These are phyloP conservation scores for Melampsora abietis-canadensis DNA, from an alignment of 1,284 basidiomycete species.

Conservation along the genomic window DNA sequence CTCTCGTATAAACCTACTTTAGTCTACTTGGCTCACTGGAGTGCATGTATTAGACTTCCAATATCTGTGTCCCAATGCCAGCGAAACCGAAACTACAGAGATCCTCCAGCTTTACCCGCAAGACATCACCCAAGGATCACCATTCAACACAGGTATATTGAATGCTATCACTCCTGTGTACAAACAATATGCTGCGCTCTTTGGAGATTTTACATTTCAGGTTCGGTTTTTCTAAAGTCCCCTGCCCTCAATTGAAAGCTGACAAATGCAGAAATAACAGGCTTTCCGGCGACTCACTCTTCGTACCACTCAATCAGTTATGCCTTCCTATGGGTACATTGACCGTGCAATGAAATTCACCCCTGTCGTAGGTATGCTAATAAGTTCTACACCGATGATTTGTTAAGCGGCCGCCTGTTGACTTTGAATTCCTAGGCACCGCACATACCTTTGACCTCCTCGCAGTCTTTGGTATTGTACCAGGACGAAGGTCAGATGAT, in stretches of 20 bases:
- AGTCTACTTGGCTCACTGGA: no score
- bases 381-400: no score
- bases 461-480: neutral
- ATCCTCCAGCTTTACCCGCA: slow-evolving; percentile 3
- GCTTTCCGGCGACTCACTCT: no score
- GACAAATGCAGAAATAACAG: no score
- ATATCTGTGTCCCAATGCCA: neutral
- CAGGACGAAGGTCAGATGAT: neutral
- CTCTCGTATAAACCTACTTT: no score
- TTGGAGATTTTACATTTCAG: slow-evolving; percentile 9
- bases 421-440: neutral
- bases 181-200: slow-evolving; percentile 13
- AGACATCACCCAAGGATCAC: slow-evolving; percentile 1
- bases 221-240: neutral
- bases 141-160: neutral
- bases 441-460: slow-evolving; percentile 11
- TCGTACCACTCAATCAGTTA: neutral
- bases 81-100: neutral
- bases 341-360: neutral
- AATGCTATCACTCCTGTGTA: slow-evolving; percentile 5
- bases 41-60: neutral
- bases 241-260: neutral
- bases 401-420: no score
- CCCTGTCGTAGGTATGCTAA: neutral
- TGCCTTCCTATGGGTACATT: slow-evolving; percentile 1